Evolutionary conservation across 495 filamentous ascomycete genomes (phyloP).

Genomic region (Penicillium crystallinum): DNA sequence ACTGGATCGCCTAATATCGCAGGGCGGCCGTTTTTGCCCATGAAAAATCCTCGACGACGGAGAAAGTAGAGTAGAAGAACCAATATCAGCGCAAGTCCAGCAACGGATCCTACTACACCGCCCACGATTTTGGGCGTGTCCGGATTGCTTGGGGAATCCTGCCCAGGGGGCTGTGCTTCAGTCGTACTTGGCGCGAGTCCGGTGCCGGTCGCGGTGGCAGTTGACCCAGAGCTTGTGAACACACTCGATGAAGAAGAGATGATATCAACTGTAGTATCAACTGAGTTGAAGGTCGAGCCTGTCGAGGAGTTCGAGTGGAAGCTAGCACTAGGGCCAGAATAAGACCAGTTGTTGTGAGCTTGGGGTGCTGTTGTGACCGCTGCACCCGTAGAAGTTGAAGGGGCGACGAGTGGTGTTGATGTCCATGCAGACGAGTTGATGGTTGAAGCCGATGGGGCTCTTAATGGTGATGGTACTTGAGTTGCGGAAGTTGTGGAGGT

Average conservation of each 20-base stretch:
- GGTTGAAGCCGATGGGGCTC: background rate
- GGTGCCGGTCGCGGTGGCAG: slow-evolving; percentile 7
- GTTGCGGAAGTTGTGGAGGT: background rate
- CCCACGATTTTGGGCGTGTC: slow-evolving; percentile 49
- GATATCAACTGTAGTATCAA: slow-evolving; percentile 1
- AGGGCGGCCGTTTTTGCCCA: slow-evolving; percentile 17
- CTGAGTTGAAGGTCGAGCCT: background rate
- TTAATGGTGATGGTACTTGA: slow-evolving; percentile 7
- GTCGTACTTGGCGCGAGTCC: slow-evolving; percentile 16
- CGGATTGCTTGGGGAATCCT: slow-evolving; percentile 14
- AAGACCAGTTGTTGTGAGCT: background rate
- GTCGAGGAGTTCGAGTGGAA: background rate
- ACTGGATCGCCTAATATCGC: slow-evolving; percentile 26
- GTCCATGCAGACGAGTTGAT: slow-evolving; percentile 4
- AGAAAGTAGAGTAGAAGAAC: slow-evolving; percentile 51
- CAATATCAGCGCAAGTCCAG: slow-evolving; percentile 55
- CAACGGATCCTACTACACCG: slow-evolving; percentile 61
- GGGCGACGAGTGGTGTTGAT: slow-evolving; percentile 12
- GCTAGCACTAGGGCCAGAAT: slow-evolving; percentile 3
- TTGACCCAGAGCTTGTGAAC: slow-evolving; percentile 3
- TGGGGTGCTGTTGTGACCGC: background rate
- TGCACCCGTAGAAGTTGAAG: slow-evolving; percentile 8
- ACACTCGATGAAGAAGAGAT: slow-evolving; percentile 10
- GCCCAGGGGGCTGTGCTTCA: slow-evolving; percentile 12
- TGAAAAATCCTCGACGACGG: slow-evolving; percentile 42